Evolutionary conservation across 495 filamentous ascomycete species (phyloP).

Genomic region (Parathielavia appendiculata): DNA sequence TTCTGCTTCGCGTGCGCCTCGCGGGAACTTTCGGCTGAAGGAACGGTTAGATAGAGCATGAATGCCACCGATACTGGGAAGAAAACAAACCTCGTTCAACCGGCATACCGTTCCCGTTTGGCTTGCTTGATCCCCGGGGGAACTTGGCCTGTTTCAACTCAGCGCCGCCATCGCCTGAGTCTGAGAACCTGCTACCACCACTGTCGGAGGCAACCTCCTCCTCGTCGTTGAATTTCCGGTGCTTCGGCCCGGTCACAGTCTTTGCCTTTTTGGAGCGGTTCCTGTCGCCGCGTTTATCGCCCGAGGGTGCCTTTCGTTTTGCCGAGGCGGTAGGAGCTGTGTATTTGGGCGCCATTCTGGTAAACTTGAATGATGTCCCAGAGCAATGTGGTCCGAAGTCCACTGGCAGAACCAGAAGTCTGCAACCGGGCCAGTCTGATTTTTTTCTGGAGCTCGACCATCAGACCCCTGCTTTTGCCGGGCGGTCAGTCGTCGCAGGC

Average conservation of each 20-base stretch:
- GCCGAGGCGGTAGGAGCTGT: slow-evolving; percentile 20
- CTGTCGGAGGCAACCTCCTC: slow-evolving; percentile 28
- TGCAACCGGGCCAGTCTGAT: slow-evolving; percentile 3
- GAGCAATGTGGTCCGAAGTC: background rate
- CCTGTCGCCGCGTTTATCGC: slow-evolving; percentile 32
- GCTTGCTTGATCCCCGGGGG: slow-evolving; percentile 8
- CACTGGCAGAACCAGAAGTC: background rate
- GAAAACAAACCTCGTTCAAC: slow-evolving; percentile 32
- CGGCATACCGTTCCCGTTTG: slow-evolving; percentile 26
- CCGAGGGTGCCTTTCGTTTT: slow-evolving; percentile 41
- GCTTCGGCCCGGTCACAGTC: slow-evolving; percentile 32
- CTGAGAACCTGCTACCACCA: slow-evolving; percentile 36
- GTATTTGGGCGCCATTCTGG: slow-evolving; percentile 26
- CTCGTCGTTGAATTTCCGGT: slow-evolving; percentile 25
- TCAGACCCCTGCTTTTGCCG: slow-evolving; percentile 30
- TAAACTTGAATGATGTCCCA: background rate
- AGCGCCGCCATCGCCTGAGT: slow-evolving; percentile 34
- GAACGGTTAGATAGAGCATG: slow-evolving; percentile 8
- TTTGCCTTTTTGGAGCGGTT: slow-evolving; percentile 44
- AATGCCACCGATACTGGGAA: background rate
- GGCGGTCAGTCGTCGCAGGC: slow-evolving; percentile 36
- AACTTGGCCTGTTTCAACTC: slow-evolving; percentile 20
- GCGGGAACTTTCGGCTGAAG: slow-evolving; percentile 49
- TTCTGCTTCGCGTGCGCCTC: slow-evolving; percentile 93
- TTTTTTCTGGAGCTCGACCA: slow-evolving; percentile 23